Conservation (phyloP, 2,329 filamentous ascomycete genomes). For the Fonsecaea monophora region DNA sequence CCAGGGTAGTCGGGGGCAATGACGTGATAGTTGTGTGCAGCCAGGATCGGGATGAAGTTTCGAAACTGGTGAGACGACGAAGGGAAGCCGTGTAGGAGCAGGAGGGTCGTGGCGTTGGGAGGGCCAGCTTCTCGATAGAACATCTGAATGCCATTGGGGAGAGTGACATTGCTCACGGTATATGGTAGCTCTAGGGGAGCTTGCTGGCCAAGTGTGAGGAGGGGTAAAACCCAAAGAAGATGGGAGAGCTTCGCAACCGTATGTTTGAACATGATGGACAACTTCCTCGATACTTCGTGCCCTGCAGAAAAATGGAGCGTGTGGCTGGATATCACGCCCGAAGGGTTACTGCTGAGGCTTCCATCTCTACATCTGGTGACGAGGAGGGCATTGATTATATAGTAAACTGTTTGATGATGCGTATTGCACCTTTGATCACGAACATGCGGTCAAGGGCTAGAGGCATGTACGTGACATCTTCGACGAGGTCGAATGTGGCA, state of each 20-base stretch:
- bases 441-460: neutral
- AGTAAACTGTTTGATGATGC: neutral
- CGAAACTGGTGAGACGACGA: constrained; percentile 55
- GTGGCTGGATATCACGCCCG: neutral
- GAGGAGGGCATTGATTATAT: neutral
- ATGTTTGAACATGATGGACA: constrained; percentile 3
- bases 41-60: constrained; percentile 54
- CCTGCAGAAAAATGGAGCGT: neutral
- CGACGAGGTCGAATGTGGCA: neutral
- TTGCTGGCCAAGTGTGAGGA: constrained; percentile 7
- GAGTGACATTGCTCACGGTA: constrained; percentile 16
- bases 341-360: neutral
- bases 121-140: constrained; percentile 19
- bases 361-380: neutral
- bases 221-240: neutral
- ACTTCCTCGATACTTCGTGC: neutral
- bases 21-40: constrained; percentile 48
- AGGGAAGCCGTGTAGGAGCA: constrained; percentile 57
- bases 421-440: neutral
- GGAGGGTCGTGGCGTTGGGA: constrained; percentile 43
- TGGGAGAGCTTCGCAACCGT: neutral
- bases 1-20: constrained; percentile 66
- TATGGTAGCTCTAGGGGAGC: constrained; percentile 1
- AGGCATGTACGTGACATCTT: neutral
- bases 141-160: constrained; percentile 11